Evolutionary conservation across 202 grass and related monocot species (phyloP).

Genomic region (Zoysia matrella): DNA sequence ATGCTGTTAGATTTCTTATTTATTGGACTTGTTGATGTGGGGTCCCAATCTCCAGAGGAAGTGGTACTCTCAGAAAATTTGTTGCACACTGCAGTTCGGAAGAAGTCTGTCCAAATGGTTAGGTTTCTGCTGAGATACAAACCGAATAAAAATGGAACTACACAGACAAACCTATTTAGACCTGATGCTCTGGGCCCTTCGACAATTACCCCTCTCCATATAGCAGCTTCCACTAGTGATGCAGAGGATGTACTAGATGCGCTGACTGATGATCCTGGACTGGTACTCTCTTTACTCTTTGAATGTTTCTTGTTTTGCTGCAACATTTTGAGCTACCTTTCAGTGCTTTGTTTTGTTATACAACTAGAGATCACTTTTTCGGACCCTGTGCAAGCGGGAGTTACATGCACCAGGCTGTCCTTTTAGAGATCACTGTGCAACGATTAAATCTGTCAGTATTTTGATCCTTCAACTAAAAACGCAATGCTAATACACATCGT

Average conservation of each 20-base stretch:
- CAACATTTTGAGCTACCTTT: background rate
- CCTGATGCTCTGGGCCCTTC: conserved; percentile 76
- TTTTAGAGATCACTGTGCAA: too few relatives aligned
- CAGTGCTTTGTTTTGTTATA: background rate
- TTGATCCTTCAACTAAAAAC: background rate
- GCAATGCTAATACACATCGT: background rate
- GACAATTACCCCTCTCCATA: conserved; percentile 83
- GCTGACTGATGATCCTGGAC: conserved; percentile 78
- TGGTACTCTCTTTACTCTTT: conserved; percentile 59
- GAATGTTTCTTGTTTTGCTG: conserved; percentile 7
- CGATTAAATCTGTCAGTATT: background rate
- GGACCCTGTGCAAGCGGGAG: too few relatives aligned
- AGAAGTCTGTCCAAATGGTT: conserved; percentile 70
- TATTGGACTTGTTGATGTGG: conserved; percentile 70
- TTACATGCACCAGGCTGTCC: too few relatives aligned
- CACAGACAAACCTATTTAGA: conserved; percentile 69
- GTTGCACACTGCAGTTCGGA: conserved; percentile 68
- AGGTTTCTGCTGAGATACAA: conserved; percentile 73
- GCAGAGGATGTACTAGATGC: conserved; percentile 83
- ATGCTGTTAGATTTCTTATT: conserved; percentile 87
- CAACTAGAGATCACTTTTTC: too few relatives aligned
- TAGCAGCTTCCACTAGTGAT: conserved; percentile 70
- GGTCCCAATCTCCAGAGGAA: conserved; percentile 66
- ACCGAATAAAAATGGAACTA: conserved; percentile 38
- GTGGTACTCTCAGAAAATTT: conserved; percentile 80